These are phyloP conservation scores for Penicillium paneum DNA, from an alignment of 2,329 filamentous ascomycete species.

Conservation along the genomic window DNA sequence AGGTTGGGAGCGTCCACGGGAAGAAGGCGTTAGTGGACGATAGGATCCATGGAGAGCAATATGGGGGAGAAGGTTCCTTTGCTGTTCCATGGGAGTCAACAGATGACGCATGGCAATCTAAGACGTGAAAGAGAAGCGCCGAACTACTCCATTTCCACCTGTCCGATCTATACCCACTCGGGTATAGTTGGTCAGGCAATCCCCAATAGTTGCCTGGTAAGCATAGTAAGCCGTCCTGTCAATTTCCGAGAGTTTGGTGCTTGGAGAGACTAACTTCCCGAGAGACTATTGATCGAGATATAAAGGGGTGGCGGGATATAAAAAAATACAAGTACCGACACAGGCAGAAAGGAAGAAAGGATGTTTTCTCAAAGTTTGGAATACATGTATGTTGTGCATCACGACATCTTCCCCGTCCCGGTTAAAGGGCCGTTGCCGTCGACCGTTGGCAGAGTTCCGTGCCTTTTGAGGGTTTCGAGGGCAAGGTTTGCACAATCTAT, in stretches of 20 bases:
- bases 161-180: constrained; percentile 15
- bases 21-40: background rate
- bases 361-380: constrained; percentile 1
- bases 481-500: background rate
- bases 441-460: constrained; percentile 15
- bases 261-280: constrained; percentile 7
- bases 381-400: constrained; percentile 20
- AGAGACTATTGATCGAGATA: background rate
- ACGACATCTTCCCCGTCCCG: constrained; percentile 13
- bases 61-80: background rate
- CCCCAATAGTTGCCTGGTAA: constrained; percentile 8
- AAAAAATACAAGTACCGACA: background rate
- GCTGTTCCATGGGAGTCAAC: background rate
- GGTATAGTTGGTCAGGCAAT: constrained; percentile 12
- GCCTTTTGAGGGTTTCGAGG: too few species aligned
- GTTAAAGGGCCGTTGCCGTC: constrained; percentile 17
- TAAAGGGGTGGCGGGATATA: background rate
- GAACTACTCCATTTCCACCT: background rate
- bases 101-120: background rate
- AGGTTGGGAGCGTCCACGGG: background rate
- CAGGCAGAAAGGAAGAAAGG: background rate
- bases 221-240: constrained; percentile 17
- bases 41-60: background rate
- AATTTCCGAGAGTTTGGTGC: constrained; percentile 21
- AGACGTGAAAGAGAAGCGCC: background rate